A percentile compares a stretch with the other conserved stretches of the same genome.
Evolutionary conservation across 768 basidiomycete genomes (phyloP).

Genomic region (Megacollybia marginata): DNA sequence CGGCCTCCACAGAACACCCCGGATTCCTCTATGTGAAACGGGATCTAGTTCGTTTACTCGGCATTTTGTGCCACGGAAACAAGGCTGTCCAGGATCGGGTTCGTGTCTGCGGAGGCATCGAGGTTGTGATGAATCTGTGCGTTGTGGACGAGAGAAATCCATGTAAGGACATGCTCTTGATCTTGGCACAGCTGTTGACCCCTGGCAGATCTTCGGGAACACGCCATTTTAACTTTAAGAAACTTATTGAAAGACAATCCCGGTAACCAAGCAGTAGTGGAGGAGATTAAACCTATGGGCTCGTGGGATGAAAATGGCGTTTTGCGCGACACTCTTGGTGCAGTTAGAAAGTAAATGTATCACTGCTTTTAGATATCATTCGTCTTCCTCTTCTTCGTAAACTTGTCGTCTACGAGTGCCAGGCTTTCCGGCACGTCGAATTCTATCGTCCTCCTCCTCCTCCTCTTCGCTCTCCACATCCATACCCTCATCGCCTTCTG

Average conservation of each 20-base stretch:
- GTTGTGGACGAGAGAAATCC: slow-evolving; percentile 89
- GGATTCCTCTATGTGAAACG: slow-evolving; percentile 83
- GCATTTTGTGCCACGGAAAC: slow-evolving; percentile 60
- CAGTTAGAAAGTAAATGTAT: slow-evolving; percentile 13
- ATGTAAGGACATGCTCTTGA: slow-evolving; percentile 48
- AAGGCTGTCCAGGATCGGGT: slow-evolving; percentile 68
- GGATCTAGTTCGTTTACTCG: slow-evolving; percentile 85
- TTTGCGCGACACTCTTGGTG: slow-evolving; percentile 31
- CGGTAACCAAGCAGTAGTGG: slow-evolving; percentile 77
- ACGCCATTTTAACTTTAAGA: slow-evolving; percentile 79
- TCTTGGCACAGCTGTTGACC: slow-evolving; percentile 4
- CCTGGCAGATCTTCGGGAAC: slow-evolving; percentile 75
- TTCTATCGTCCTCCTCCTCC: slow-evolving; percentile 55
- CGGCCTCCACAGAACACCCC: slow-evolving; percentile 27
- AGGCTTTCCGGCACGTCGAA: slow-evolving; percentile 38
- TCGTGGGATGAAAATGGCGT: slow-evolving; percentile 53
- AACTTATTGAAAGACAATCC: slow-evolving; percentile 70
- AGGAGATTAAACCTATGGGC: slow-evolving; percentile 57
- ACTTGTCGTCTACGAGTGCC: slow-evolving; percentile 35
- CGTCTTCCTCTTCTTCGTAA: slow-evolving; percentile 61
- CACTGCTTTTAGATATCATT: slow-evolving; percentile 10
- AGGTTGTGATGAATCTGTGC: slow-evolving; percentile 81
- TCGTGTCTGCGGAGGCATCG: slow-evolving; percentile 64
- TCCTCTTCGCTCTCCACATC: slow-evolving; percentile 74
- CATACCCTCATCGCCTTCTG: slow-evolving; percentile 43